A percentile compares a stretch with the other conserved stretches of the same genome.
These are phyloP conservation scores for Paecilomyces sp. DNA, from an alignment of 2,329 filamentous ascomycete species.

Conservation along the genomic window DNA sequence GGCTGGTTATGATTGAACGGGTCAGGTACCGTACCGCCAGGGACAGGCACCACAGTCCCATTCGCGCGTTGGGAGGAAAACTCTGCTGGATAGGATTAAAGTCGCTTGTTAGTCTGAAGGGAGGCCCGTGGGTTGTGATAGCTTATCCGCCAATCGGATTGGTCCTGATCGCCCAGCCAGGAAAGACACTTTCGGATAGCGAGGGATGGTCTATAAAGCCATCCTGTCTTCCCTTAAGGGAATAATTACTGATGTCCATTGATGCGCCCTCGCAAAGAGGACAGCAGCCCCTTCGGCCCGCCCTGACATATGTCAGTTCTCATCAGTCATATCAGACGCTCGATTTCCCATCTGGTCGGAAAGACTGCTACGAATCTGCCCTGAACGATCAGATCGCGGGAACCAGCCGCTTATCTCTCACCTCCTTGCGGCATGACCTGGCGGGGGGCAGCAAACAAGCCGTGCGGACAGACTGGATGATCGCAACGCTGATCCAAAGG, in stretches of 20 bases:
- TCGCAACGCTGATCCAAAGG: not conserved
- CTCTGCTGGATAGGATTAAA: not conserved
- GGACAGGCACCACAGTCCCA: not conserved
- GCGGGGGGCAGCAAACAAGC: not conserved
- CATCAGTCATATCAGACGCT: not conserved
- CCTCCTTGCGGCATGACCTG: not conserved
- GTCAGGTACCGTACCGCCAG: not conserved
- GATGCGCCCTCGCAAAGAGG: not conserved
- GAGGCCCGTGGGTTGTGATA: not conserved
- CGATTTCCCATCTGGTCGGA: not conserved
- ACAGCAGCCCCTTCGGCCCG: not conserved
- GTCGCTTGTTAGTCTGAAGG: not conserved
- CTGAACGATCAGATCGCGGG: not conserved
- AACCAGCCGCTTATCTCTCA: not conserved
- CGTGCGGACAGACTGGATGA: not conserved
- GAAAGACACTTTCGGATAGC: not conserved
- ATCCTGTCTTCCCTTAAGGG: not conserved
- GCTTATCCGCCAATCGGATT: slow-evolving; percentile 2
- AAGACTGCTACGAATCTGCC: not conserved
- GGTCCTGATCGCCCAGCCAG: slow-evolving; percentile 25
- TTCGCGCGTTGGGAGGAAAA: not conserved
- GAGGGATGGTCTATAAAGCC: not conserved
- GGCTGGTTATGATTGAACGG: not conserved
- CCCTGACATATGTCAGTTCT: not conserved
- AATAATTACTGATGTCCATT: not conserved